Evolutionary conservation across 257 asterid genomes (phyloP), one percentile per base, ranked within the genome.

Genomic region (Handroanthus guayacan): DNA sequence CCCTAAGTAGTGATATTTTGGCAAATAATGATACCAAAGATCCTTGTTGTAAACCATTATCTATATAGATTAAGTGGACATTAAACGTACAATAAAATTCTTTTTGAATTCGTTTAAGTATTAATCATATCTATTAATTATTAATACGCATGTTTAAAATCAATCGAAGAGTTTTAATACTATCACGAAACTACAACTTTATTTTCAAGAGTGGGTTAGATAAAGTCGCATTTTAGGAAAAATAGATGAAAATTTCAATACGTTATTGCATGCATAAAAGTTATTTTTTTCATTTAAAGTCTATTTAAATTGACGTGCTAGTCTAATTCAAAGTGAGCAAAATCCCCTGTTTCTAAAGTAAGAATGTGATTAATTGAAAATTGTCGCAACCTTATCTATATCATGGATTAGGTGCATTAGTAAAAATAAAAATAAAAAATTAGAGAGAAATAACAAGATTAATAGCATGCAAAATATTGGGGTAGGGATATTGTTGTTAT

Each of bases 151-250:
- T 4, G 45, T 6, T 34, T 39, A 3, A 16, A 39, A 16, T 43
- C 16, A 45, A 4, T 25, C 10, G 8, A 20, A 31, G 36, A 61
- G 70, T 31, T 47, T 47, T 11, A 9, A 48, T 45, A 25, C 34
- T 58, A 25, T 43, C 68, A 60, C 45, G 36, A 60, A 72, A 20
- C 61, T 18, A 54, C 67, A 55, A 14, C 48, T 50, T 10, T 12
- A 57, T 41, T 56, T 71, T 55, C 66, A 9, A 9, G 48, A 71
- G 75, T 76, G 75, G 25, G 78, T 39, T 76, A 64, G 75, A 71
- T 58, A 37, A 43, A 18, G 74, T 65, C 51, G 67, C 79, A 75
- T 62, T 52, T 10, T 16, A 8, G 12, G 25, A 5, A 48, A 17
- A 61, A 31, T 25, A 63, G 71, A 63, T 69, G 77, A 45, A 57